Evolutionary conservation across 371 early-diverging fungal species (phyloP).

Genomic region (Zychaea mexicana): DNA sequence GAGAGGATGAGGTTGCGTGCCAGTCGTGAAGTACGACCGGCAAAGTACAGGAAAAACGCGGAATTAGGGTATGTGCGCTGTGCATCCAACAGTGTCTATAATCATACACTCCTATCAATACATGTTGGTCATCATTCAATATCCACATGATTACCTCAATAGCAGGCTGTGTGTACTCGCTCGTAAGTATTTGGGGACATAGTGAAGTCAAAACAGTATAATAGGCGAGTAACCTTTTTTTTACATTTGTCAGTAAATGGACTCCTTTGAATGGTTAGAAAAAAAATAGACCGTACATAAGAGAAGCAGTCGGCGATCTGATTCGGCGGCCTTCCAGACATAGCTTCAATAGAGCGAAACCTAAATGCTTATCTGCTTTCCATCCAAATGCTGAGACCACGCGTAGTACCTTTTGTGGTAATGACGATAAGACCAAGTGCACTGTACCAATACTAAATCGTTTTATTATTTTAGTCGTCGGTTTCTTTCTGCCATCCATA

Average conservation of each 20-base stretch:
- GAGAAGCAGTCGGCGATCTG: conserved; percentile 63
- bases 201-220: conserved; percentile 46
- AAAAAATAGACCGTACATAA: conserved; percentile 43
- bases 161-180: conserved; percentile 54
- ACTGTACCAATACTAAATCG: conserved; percentile 66
- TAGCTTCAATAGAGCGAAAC: conserved; percentile 58
- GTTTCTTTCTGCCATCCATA: too few relatives aligned
- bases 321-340: conserved; percentile 60
- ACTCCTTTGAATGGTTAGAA: too few relatives aligned
- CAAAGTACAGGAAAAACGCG: conserved; percentile 65
- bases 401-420: conserved; percentile 63
- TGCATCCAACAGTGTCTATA: conserved; percentile 56
- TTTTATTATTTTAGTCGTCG: too few relatives aligned
- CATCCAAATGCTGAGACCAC: conserved; percentile 67
- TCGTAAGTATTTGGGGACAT: conserved; percentile 45
- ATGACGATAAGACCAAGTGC: conserved; percentile 58
- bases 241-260: neutral
- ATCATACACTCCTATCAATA: too few relatives aligned
- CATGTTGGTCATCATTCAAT: neutral
- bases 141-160: conserved; percentile 44
- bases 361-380: conserved; percentile 65
- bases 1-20: conserved; percentile 51
- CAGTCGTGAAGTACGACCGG: conserved; percentile 60
- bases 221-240: conserved; percentile 43
- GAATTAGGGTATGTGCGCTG: conserved; percentile 62